Percentiles rank a stretch among this genome's conserved stretches.
These are phyloP conservation scores for Cupressus sempervirens DNA, from an alignment of 75 land plant genomes.

Conservation along the genomic window DNA sequence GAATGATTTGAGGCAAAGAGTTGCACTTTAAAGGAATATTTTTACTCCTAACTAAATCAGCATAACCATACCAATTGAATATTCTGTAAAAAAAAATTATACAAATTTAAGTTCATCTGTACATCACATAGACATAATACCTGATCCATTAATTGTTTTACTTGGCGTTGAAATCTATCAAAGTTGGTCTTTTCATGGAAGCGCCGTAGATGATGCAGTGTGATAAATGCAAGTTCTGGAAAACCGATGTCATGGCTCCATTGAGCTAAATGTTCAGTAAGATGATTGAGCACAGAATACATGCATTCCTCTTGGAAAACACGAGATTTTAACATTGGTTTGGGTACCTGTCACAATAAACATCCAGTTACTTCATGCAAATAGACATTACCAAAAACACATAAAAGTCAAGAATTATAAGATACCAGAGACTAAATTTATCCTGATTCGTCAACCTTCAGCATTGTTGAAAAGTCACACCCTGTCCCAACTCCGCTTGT, in stretches of 20 bases:
- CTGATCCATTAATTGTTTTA: conserved; percentile 84
- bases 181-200: conserved; percentile 46
- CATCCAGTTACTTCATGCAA: conserved; percentile 6
- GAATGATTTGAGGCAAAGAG: not conserved
- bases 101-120: not conserved
- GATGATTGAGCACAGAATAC: conserved; percentile 59
- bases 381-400: not conserved
- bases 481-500: conserved; percentile 30
- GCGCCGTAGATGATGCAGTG: conserved; percentile 55
- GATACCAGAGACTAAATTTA: not conserved
- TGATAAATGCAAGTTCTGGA: conserved; percentile 78
- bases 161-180: conserved; percentile 52
- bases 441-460: conserved; percentile 52
- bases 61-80: not conserved
- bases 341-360: conserved; percentile 55
- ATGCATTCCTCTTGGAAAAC: conserved; percentile 75
- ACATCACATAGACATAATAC: conserved; percentile 21
- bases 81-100: not conserved
- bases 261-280: conserved; percentile 71
- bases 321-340: conserved; percentile 53
- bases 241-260: conserved; percentile 87
- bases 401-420: not conserved
- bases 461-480: conserved; percentile 34
- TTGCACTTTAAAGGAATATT: not conserved
- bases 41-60: not conserved